phyloP scores from a whole-genome alignment of 805 yeast genomes.

The Candida maesae region DNA sequence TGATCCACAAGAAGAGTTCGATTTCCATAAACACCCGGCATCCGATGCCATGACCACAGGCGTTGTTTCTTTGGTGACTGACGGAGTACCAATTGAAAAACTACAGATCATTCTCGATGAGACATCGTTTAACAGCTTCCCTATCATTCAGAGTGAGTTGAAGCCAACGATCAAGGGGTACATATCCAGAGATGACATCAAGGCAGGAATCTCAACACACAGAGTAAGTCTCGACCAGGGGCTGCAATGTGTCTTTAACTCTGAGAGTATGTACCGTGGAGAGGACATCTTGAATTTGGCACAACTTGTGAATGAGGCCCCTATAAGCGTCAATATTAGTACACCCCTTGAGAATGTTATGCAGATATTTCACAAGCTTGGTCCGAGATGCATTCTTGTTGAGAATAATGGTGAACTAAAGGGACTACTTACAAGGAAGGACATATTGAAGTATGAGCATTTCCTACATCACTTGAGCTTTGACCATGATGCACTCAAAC shows the following conservation, averaged over 20 bases:
- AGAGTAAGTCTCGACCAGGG: constrained; percentile 29
- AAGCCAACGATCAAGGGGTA: constrained; percentile 43
- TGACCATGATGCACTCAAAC: constrained; percentile 5
- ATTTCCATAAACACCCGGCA: constrained; percentile 44
- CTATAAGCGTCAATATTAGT: constrained; percentile 51
- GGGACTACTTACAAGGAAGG: constrained; percentile 86
- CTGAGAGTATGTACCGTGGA: constrained; percentile 6
- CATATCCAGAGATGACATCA: constrained; percentile 41
- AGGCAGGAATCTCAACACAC: constrained; percentile 26
- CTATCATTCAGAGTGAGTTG: constrained; percentile 42
- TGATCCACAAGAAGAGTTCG: constrained; percentile 66
- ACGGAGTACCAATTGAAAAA: constrained; percentile 32
- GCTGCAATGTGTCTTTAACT: constrained; percentile 7
- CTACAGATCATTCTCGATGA: constrained; percentile 33
- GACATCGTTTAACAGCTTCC: constrained; percentile 45
- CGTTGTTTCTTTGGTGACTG: constrained; percentile 36
- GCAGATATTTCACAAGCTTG: constrained; percentile 70
- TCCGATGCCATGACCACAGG: constrained; percentile 60
- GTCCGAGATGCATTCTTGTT: constrained; percentile 72
- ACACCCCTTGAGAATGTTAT: constrained; percentile 58
- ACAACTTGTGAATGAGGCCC: constrained; percentile 47
- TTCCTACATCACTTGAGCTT: constrained; percentile 15
- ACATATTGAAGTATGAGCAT: constrained; percentile 62
- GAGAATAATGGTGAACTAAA: constrained; percentile 55
- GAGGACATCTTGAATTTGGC: constrained; percentile 25